phyloP scores from a whole-genome alignment of 148 eudicot species.

The Cornus kousa region DNA sequence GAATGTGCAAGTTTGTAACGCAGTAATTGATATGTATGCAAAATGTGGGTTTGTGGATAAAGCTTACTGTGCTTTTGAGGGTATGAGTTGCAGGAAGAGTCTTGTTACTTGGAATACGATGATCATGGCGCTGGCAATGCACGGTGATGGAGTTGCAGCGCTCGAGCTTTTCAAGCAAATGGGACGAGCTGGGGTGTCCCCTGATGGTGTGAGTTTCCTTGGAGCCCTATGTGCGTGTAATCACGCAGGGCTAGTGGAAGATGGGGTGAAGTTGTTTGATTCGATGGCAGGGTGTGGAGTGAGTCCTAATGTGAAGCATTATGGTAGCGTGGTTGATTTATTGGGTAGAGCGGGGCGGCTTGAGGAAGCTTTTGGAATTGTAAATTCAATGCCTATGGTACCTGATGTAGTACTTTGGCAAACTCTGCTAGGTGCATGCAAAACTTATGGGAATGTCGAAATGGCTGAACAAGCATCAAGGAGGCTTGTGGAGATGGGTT shows the following conservation, averaged over 20 bases:
- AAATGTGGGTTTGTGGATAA: conserved; percentile 77
- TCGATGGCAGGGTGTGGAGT: conserved; percentile 48
- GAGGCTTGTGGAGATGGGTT: conserved; percentile 80
- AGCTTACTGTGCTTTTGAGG: conserved; percentile 47
- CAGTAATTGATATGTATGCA: conserved; percentile 73
- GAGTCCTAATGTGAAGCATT: conserved; percentile 66
- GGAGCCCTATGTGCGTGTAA: conserved; percentile 74
- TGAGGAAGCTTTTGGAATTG: conserved; percentile 57
- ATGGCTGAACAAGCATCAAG: conserved; percentile 75
- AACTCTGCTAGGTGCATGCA: conserved; percentile 80
- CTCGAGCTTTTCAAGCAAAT: conserved; percentile 56
- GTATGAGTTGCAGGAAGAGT: conserved; percentile 52
- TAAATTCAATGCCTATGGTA: conserved; percentile 56
- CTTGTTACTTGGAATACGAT: conserved; percentile 76
- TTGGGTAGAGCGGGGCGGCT: conserved; percentile 81
- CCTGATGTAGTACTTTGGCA: conserved; percentile 83
- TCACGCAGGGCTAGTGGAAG: conserved; percentile 76
- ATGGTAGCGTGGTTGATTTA: conserved; percentile 77
- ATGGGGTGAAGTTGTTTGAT: conserved; percentile 58
- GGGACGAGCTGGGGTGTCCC: conserved; percentile 27
- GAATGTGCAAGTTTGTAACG: conserved; percentile 65
- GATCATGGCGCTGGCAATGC: conserved; percentile 79
- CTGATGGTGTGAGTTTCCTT: conserved; percentile 60
- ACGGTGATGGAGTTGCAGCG: conserved; percentile 59
- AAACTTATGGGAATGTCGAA: conserved; percentile 60